These are phyloP conservation scores for Isabelozyma pseudorhagii DNA, from an alignment of 805 yeast species.

Conservation along the genomic window DNA sequence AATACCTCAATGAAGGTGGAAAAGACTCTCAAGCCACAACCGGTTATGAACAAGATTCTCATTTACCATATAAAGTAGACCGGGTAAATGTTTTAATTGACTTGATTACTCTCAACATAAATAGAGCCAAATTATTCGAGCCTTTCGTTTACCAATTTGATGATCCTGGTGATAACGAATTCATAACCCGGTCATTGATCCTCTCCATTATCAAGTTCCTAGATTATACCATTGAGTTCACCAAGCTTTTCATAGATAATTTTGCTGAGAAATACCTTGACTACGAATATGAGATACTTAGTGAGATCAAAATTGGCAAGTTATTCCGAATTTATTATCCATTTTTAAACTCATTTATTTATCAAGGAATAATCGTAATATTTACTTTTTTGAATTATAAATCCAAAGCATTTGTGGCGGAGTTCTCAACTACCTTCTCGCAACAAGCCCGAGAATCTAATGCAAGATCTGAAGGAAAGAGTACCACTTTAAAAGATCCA, in stretches of 20 bases:
- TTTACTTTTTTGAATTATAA: constrained; percentile 47
- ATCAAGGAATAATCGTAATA: constrained; percentile 50
- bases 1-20: constrained; percentile 5
- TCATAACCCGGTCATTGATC: constrained; percentile 35
- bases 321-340: constrained; percentile 41
- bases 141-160: constrained; percentile 42
- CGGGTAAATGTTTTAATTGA: constrained; percentile 39
- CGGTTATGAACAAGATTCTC: constrained; percentile 15
- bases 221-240: constrained; percentile 31
- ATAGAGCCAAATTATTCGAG: constrained; percentile 50
- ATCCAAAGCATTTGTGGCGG: constrained; percentile 23
- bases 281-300: not conserved
- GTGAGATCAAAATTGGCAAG: constrained; percentile 22
- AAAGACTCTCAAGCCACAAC: constrained; percentile 2
- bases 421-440: not conserved
- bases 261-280: constrained; percentile 9
- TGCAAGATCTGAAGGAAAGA: not conserved
- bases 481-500: not conserved
- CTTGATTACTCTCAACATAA: constrained; percentile 46
- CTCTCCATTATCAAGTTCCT: constrained; percentile 37
- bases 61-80: constrained; percentile 20
- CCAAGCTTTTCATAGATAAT: constrained; percentile 23
- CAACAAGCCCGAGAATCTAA: not conserved
- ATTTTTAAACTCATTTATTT: constrained; percentile 46
- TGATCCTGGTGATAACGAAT: constrained; percentile 19